Evolutionary conservation across 768 basidiomycete species (phyloP).

Genomic region (Omphalotus guepiniiformis): DNA sequence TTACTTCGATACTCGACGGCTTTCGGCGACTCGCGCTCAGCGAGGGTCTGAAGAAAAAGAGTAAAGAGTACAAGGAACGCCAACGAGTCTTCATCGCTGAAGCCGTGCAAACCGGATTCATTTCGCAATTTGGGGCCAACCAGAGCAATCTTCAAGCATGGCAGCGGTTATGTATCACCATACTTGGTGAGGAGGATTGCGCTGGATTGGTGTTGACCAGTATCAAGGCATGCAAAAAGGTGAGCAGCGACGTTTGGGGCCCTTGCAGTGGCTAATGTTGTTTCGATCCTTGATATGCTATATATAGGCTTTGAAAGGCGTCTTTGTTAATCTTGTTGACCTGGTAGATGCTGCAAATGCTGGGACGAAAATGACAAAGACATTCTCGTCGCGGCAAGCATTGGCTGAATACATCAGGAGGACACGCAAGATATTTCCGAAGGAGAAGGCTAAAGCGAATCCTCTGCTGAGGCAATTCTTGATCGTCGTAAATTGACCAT

Average conservation of each 20-base stretch:
- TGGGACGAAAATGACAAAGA: background rate
- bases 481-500: conserved; percentile 15
- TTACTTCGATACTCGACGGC: background rate
- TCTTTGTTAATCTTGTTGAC: conserved; percentile 18
- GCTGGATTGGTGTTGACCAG: background rate
- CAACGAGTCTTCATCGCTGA: background rate
- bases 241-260: background rate
- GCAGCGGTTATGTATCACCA: background rate
- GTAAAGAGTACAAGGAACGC: background rate
- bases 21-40: background rate
- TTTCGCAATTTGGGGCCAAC: background rate
- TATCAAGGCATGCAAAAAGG: conserved; percentile 1
- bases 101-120: background rate
- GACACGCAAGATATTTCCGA: conserved; percentile 15
- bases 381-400: conserved; percentile 5
- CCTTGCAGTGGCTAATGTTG: too few relatives aligned
- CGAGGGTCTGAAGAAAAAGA: background rate
- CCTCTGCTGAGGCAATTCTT: conserved; percentile 15
- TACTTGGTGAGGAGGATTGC: background rate
- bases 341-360: conserved; percentile 7
- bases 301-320: conserved; percentile 12
- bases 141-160: background rate
- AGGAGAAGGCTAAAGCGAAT: conserved; percentile 14
- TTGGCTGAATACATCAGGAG: conserved; percentile 13
- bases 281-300: too few relatives aligned